phyloP scores from a whole-genome alignment of 1,284 basidiomycete species.

The Cronartium ribicola region DNA sequence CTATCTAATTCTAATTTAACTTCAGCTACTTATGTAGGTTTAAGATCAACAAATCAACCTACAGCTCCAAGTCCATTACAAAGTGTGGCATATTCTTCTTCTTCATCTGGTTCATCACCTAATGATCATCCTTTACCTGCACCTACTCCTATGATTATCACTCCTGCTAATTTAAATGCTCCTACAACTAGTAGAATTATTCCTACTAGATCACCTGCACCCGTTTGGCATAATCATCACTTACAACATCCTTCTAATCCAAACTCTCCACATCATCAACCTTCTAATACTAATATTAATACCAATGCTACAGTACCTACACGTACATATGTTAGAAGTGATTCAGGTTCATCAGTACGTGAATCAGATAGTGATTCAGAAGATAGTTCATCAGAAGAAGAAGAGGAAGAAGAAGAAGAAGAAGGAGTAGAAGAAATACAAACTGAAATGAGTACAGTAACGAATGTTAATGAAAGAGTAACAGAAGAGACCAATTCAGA shows the following conservation, averaged over 20 bases:
- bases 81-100: constrained; percentile 33
- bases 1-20: too few species aligned
- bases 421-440: constrained; percentile 8
- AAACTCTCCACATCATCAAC: constrained; percentile 20
- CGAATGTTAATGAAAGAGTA: constrained; percentile 2
- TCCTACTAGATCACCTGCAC: constrained; percentile 13
- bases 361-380: constrained; percentile 38
- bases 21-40: too few species aligned
- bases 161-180: background rate
- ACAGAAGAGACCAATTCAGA: constrained; percentile 9
- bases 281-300: constrained; percentile 15
- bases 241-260: constrained; percentile 24
- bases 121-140: constrained; percentile 12
- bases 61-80: constrained; percentile 38
- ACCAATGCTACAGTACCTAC: background rate
- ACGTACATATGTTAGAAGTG: constrained; percentile 28
- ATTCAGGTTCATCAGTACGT: constrained; percentile 35
- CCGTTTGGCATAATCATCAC: constrained; percentile 20
- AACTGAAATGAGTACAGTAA: background rate
- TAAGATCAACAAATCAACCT: too few species aligned
- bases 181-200: background rate
- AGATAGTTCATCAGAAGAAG: constrained; percentile 3
- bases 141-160: background rate
- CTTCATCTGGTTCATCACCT: constrained; percentile 32
- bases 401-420: constrained; percentile 19